Evolutionary conservation across 2,329 filamentous ascomycete species (phyloP).

Genomic region (Furcasterigmium furcatum): DNA sequence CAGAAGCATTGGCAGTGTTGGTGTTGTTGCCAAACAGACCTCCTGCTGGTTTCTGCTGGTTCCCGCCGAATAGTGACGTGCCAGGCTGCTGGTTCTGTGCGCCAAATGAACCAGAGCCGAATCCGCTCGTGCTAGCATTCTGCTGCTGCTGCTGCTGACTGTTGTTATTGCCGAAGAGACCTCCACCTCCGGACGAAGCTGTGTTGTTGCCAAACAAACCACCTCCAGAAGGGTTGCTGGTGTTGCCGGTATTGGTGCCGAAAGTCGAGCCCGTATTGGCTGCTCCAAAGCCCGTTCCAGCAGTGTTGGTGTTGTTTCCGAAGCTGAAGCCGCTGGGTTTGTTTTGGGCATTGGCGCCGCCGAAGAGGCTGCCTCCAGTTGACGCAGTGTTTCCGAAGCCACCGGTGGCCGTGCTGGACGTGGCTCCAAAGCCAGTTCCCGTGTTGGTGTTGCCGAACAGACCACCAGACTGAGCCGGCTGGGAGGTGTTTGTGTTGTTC

Average conservation of each 20-base stretch:
- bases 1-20: conserved; percentile 27
- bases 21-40: conserved; percentile 14
- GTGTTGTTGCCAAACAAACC: conserved; percentile 39
- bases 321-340: conserved; percentile 37
- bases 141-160: conserved; percentile 16
- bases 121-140: conserved; percentile 13
- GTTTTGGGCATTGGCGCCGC: conserved; percentile 27
- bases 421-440: conserved; percentile 8
- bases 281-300: conserved; percentile 20
- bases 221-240: conserved; percentile 25
- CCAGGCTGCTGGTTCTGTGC: conserved; percentile 16
- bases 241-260: conserved; percentile 33
- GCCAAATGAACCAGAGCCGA: conserved; percentile 19
- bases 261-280: conserved; percentile 35
- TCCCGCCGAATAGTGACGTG: conserved; percentile 21
- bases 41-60: conserved; percentile 13
- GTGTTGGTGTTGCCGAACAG: conserved; percentile 21
- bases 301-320: conserved; percentile 29
- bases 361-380: conserved; percentile 11
- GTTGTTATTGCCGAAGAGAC: conserved; percentile 30
- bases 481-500: conserved; percentile 9
- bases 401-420: conserved; percentile 7
- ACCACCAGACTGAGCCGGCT: conserved; percentile 12
- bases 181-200: conserved; percentile 24
- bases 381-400: conserved; percentile 27